These are phyloP conservation scores for Halophytophthora batemanensis DNA, from an alignment of 352 stramenopile species.

Conservation along the genomic window DNA sequence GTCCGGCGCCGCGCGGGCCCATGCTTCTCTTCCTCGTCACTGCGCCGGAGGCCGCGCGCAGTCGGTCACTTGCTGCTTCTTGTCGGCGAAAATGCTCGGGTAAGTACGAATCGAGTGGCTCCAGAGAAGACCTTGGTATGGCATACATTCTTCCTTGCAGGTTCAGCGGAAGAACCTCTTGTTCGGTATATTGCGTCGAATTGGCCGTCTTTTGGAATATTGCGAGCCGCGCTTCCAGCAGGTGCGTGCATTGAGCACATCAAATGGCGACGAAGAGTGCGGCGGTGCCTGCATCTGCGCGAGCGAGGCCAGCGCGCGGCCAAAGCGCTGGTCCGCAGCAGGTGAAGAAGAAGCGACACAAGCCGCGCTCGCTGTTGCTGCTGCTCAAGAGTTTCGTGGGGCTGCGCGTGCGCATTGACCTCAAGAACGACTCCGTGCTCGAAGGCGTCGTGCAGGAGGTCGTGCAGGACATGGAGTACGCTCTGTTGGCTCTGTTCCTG, in stretches of 20 bases:
- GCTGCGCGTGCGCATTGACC: slow-evolving; percentile 73
- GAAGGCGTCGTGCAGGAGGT: slow-evolving; percentile 83
- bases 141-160: too few relatives aligned
- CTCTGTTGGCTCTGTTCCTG: slow-evolving; percentile 1
- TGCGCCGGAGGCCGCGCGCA: not conserved
- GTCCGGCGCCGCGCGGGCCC: slow-evolving; percentile 70
- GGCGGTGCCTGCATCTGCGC: too few relatives aligned
- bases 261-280: too few relatives aligned
- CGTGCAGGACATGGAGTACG: slow-evolving; percentile 83
- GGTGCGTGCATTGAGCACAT: too few relatives aligned
- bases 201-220: too few relatives aligned
- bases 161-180: too few relatives aligned
- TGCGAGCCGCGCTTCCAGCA: too few relatives aligned
- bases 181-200: too few relatives aligned
- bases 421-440: slow-evolving; percentile 82
- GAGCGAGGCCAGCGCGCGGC: not conserved
- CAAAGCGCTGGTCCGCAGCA: not conserved
- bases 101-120: slow-evolving; percentile 24
- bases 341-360: slow-evolving; percentile 20
- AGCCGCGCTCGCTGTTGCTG: slow-evolving; percentile 65
- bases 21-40: slow-evolving; percentile 23
- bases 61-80: not conserved
- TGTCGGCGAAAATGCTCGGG: slow-evolving; percentile 14
- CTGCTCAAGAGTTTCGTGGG: slow-evolving; percentile 84
- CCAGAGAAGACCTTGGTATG: too few relatives aligned